phyloP scores from a whole-genome alignment of 257 asterid genomes.

The Solanum appendiculatum region DNA sequence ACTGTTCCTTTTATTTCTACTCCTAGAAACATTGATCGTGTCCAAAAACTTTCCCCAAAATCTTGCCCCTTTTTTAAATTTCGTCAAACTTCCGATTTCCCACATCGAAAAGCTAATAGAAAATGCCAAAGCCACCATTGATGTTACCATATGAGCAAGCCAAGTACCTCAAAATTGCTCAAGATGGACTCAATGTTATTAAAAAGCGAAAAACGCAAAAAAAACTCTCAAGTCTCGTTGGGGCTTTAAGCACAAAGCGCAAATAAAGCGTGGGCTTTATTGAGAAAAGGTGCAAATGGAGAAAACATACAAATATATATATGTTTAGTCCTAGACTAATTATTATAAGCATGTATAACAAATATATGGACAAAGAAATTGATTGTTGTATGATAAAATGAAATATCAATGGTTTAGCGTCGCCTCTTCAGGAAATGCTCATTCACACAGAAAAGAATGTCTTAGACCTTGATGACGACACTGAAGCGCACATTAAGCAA shows the following conservation, averaged over 20 bases:
- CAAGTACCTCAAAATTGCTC: conserved; percentile 24
- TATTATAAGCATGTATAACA: background rate
- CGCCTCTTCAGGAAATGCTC: background rate
- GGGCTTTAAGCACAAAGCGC: background rate
- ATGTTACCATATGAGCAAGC: conserved; percentile 16
- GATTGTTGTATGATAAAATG: background rate
- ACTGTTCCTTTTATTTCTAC: conserved; percentile 35
- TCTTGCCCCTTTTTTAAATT: conserved; percentile 9
- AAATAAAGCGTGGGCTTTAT: background rate
- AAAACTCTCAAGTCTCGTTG: background rate
- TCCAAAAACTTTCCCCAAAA: conserved; percentile 32
- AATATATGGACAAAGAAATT: background rate
- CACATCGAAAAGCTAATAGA: conserved; percentile 1
- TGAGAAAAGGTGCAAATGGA: background rate
- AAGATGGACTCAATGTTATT: conserved; percentile 6
- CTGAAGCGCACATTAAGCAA: background rate
- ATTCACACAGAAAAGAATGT: background rate
- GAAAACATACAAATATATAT: background rate
- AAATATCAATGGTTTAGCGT: background rate
- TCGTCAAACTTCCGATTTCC: conserved; percentile 33
- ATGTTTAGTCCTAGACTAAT: background rate
- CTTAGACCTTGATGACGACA: background rate
- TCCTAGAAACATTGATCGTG: conserved; percentile 42
- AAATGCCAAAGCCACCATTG: conserved; percentile 23
- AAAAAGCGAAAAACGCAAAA: no score